A percentile compares a stretch with the other conserved stretches of the same genome.
These are phyloP conservation scores for Adansonia digitata DNA, from an alignment of 345 rosid genomes.

Conservation along the genomic window DNA sequence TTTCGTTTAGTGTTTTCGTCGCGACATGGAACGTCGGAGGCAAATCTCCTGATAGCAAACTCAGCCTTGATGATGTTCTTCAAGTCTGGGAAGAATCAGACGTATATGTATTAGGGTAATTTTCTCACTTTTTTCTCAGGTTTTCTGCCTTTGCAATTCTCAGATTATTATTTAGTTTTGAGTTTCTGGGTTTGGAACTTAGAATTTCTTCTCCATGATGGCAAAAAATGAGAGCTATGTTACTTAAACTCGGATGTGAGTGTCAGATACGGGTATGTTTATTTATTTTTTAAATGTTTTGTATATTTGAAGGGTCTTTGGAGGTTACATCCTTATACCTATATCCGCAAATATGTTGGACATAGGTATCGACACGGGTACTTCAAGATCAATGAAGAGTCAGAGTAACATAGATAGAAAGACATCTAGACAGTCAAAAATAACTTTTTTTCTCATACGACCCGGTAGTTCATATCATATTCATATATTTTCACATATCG, in stretches of 20 bases:
- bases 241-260: not conserved
- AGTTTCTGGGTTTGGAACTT: not conserved
- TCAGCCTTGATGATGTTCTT: conserved; percentile 70
- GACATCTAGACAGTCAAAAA: too few species aligned
- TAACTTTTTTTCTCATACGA: too few species aligned
- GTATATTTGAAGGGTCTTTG: too few species aligned
- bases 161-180: not conserved
- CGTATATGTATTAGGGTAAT: conserved; percentile 80
- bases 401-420: too few species aligned
- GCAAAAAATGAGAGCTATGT: not conserved
- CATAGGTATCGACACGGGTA: too few species aligned
- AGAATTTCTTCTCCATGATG: not conserved
- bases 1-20: conserved; percentile 64
- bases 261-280: not conserved
- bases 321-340: too few species aligned
- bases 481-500: too few species aligned
- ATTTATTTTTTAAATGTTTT: too few species aligned
- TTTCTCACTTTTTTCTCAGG: not conserved
- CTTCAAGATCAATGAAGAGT: too few species aligned
- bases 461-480: too few species aligned
- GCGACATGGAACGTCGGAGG: conserved; percentile 99
- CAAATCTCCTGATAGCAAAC: conserved; percentile 58
- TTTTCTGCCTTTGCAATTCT: conserved; percentile 3
- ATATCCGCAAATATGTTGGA: too few species aligned
- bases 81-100: conserved; percentile 54